Base-by-base conservation (phyloP, 139 green algal genomes). In the Tetraselmis striata region DNA sequence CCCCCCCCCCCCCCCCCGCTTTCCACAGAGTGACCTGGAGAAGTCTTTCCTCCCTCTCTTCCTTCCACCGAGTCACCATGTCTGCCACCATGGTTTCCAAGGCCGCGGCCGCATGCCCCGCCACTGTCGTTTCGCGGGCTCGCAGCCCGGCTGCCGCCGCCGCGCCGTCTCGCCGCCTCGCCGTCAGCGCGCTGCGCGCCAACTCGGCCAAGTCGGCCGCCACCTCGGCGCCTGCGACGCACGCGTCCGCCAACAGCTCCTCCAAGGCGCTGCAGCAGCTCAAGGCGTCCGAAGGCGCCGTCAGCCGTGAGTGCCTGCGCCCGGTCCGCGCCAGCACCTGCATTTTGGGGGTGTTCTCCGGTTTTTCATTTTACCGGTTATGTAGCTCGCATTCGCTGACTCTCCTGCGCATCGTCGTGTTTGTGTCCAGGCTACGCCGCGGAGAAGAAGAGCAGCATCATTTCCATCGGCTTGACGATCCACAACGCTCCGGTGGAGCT, bases 401-500 rank as follows among this genome's bases (percentile, higher is more conserved):
- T 77, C 23, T 77, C 18, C 22, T 77, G 67, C 2, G 23, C 67
- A 23, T 23, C 67, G 28, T 30, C 23, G 23, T 30, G 22, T 27
- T 2, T 2, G 28, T 5, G 67, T 25, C 67, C 94, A 99, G 94
- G 94, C 31, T 98, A 98, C 89, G 91, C 95, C 23, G 86, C 89
- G 74, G 92, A 97, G 84, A 91, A 90, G 83, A 97, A 98, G 88
- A 95, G 89, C 88, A 93, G 86, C 86, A 98, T 99, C 82, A 96
- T 99, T 59, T 90, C 93, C 77, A 96, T 99, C 67, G 97, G 97
- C 2, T 89, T 99, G 1, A 98, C 95, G 45, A 93, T 99, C 24
- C 95, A 98, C 88, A 97, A 94, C 59, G 92, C 94, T 0, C 97
- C 97, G 18, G 97, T 99, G 1, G 94, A 98, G 84, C 85, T 99